Evolutionary conservation across 352 stramenopile genomes (phyloP).

Genomic region (Phytophthora fragariaefolia): DNA sequence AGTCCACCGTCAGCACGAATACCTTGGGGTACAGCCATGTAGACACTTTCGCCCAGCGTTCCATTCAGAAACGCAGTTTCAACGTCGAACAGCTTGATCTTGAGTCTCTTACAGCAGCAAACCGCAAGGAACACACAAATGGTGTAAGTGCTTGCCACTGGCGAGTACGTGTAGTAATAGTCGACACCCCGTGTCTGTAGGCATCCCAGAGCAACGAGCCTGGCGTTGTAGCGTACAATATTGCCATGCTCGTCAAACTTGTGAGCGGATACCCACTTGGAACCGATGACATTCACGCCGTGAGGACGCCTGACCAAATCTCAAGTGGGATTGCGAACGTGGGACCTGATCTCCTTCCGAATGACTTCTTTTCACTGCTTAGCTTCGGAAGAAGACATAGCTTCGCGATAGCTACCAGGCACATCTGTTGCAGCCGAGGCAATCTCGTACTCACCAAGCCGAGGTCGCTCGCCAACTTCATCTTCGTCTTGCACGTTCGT

Average conservation of each 20-base stretch:
- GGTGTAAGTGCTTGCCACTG: slow-evolving; percentile 27
- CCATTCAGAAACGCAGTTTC: slow-evolving; percentile 48
- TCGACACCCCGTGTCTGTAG: slow-evolving; percentile 25
- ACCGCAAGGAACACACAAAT: slow-evolving; percentile 32
- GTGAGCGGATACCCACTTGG: slow-evolving; percentile 36
- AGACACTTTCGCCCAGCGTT: slow-evolving; percentile 32
- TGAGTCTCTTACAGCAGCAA: slow-evolving; percentile 17
- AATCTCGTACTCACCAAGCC: slow-evolving; percentile 12
- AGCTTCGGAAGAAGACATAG: slow-evolving; percentile 4
- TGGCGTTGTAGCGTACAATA: slow-evolving; percentile 33
- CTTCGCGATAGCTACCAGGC: slow-evolving; percentile 5
- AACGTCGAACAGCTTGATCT: slow-evolving; percentile 35
- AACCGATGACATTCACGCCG: slow-evolving; percentile 27
- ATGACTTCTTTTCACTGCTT: slow-evolving; percentile 22
- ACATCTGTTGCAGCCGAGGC: slow-evolving; percentile 5
- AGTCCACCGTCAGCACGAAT: slow-evolving; percentile 6
- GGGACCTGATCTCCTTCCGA: slow-evolving; percentile 1
- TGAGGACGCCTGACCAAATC: neutral
- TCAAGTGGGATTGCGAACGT: slow-evolving; percentile 24
- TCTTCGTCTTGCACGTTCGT: neutral
- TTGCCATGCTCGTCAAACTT: slow-evolving; percentile 31
- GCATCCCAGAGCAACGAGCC: slow-evolving; percentile 32
- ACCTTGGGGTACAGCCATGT: slow-evolving; percentile 30
- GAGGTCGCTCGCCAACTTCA: neutral
- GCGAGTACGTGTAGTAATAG: slow-evolving; percentile 36